phyloP scores from a whole-genome alignment of 1,284 basidiomycete species.

The Mycosarcoma maydis region DNA sequence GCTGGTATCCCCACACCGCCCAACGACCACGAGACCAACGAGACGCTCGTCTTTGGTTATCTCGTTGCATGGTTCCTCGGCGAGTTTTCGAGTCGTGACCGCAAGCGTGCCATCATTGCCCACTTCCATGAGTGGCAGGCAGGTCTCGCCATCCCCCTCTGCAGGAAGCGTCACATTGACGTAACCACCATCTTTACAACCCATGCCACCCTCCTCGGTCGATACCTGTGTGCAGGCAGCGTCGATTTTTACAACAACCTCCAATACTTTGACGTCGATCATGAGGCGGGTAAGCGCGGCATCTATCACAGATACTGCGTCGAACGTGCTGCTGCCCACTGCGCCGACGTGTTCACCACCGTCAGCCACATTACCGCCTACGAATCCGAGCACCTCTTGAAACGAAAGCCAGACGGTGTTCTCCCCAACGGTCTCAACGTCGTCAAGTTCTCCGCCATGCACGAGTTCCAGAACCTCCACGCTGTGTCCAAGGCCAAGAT shows the following conservation, averaged over 20 bases:
- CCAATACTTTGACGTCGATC: conserved; percentile 98
- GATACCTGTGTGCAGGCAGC: conserved; percentile 94
- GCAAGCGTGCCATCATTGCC: conserved; percentile 85
- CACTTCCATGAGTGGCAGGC: conserved; percentile 99
- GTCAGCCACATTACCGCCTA: conserved; percentile 93
- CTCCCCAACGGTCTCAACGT: conserved; percentile 97
- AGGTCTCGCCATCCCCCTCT: conserved; percentile 93
- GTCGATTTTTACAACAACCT: conserved; percentile 99
- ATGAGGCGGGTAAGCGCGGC: conserved; percentile 96
- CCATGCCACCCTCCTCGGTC: conserved; percentile 96
- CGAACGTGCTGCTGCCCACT: conserved; percentile 91
- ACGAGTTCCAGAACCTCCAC: conserved; percentile 97
- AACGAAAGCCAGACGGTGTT: conserved; percentile 96
- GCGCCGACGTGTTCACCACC: conserved; percentile 96
- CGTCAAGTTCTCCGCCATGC: conserved; percentile 93
- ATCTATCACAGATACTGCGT: conserved; percentile 94
- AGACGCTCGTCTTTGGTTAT: conserved; percentile 98
- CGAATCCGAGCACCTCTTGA: conserved; percentile 93
- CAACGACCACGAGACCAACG: conserved; percentile 96
- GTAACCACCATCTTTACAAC: conserved; percentile 95
- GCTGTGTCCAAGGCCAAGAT: conserved; percentile 93
- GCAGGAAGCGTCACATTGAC: conserved; percentile 94
- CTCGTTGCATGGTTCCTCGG: conserved; percentile 99
- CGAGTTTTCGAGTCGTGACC: conserved; percentile 85
- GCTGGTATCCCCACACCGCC: conserved; percentile 96